Percentiles rank a stretch among this genome's conserved stretches.
Conservation (phyloP, 2,329 filamentous ascomycete genomes). For the Neospermospora avenae region DNA sequence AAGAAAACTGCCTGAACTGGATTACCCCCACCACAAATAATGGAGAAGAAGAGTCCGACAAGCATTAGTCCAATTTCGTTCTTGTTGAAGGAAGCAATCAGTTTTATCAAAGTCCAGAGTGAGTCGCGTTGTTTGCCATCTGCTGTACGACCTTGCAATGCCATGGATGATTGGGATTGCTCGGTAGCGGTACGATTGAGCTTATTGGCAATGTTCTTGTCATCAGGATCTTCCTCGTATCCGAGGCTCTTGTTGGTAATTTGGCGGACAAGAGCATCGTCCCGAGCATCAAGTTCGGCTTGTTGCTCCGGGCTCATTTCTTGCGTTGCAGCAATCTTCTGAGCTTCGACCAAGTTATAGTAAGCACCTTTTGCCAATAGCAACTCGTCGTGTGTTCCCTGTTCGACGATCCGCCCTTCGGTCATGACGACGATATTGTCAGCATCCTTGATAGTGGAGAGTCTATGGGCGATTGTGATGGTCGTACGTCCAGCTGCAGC, state of each 20-base stretch:
- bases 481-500: constrained; percentile 86
- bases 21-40: constrained; percentile 78
- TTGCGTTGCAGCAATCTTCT: constrained; percentile 68
- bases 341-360: constrained; percentile 80
- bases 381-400: constrained; percentile 82
- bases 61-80: constrained; percentile 70
- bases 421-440: constrained; percentile 96
- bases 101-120: constrained; percentile 71
- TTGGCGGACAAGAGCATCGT: constrained; percentile 50
- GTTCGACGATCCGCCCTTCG: constrained; percentile 81
- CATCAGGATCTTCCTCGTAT: constrained; percentile 56
- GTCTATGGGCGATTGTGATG: constrained; percentile 90
- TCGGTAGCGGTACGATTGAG: constrained; percentile 53
- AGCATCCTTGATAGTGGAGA: constrained; percentile 90
- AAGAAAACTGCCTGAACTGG: constrained; percentile 79
- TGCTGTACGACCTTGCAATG: constrained; percentile 54
- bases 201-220: constrained; percentile 54
- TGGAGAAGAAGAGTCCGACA: constrained; percentile 67
- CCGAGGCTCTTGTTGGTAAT: constrained; percentile 41
- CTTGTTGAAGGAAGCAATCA: constrained; percentile 77
- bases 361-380: constrained; percentile 71
- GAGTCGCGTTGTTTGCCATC: constrained; percentile 59
- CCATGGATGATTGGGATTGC: constrained; percentile 66
- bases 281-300: constrained; percentile 46
- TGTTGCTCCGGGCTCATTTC: constrained; percentile 51